Evolutionary conservation across 2,329 filamentous ascomycete genomes (phyloP), one percentile per base, ranked within the genome.

Genomic region (Amesomyces nigricolor): DNA sequence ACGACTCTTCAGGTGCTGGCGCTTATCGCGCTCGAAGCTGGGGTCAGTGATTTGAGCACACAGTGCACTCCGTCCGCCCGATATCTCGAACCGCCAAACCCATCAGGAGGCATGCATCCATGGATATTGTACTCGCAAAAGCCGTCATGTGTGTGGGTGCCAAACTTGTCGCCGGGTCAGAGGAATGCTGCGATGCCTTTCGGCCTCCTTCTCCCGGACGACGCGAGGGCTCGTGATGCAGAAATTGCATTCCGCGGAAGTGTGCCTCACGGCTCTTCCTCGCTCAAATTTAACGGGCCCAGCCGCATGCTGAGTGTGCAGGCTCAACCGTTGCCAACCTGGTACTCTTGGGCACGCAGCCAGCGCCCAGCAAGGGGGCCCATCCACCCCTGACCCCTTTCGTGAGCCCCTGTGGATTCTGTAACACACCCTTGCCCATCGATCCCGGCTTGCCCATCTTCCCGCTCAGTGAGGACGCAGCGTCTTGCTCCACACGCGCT

Each of bases 261-360:
- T 51, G 46, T 54, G 55, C 55, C 51, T 56, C 51, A 55, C 64
- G 64, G 64, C 64, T 63, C 63, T 66, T 64, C 57, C 51, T 66
- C 64, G 64, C 62, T 63, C 56, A 65, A 66, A 63, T 64, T 63
- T 63, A 55, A 63, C 58, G 39, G 51, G 46, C n/a, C 48, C 47
- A 50, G 54, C 54, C 51, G 37, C 44, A 42, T 22, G 10, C 46
- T 30, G 32, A 43, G 50, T 46, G 19, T 29, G 40, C 44, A 16
- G 45, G 46, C 44, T 17, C 43, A 37, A 46, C 54, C 39, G 54
- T 57, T 57, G 54, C 14, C 29, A 16, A 26, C 22, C 39, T 42
- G 38, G 48, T 26, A 19, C 11, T 5, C n/a, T 11, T 30, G 16
- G 16, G 26, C n/a, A 39, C 22, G 22, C 22, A 26, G 22, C 22